These are phyloP conservation scores for Raphanus raphanistrum DNA, from an alignment of 345 rosid genomes.

Conservation along the genomic window DNA sequence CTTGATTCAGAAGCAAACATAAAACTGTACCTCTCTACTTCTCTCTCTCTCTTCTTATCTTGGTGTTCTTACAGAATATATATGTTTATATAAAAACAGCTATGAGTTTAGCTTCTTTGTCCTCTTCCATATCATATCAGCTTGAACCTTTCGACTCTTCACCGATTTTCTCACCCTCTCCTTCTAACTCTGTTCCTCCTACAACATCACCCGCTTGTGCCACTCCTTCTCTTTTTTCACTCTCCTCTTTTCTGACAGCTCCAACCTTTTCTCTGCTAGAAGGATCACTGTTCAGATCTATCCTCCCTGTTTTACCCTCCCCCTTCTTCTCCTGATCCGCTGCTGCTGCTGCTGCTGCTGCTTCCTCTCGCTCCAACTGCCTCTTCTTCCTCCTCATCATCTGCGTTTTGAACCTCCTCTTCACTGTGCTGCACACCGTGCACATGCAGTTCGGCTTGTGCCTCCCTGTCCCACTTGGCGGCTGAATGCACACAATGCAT, in stretches of 20 bases:
- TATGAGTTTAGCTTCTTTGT: constrained; percentile 4
- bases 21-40: constrained; percentile 26
- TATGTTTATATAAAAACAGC: not conserved
- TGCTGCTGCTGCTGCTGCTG: constrained; percentile 37
- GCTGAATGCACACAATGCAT: constrained; percentile 98
- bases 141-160: constrained; percentile 27
- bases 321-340: constrained; percentile 31
- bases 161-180: constrained; percentile 4
- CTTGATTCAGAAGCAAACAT: constrained; percentile 20
- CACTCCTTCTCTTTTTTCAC: constrained; percentile 18
- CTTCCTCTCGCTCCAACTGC: constrained; percentile 62
- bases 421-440: constrained; percentile 91
- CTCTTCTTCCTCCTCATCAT: constrained; percentile 88
- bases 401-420: constrained; percentile 85
- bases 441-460: constrained; percentile 78
- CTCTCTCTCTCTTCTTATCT: not conserved
- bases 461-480: constrained; percentile 95
- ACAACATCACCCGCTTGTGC: constrained; percentile 15
- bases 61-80: not conserved
- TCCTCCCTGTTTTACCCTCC: constrained; percentile 34
- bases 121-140: constrained; percentile 13
- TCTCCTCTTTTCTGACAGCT: constrained; percentile 14
- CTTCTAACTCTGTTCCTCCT: constrained; percentile 24
- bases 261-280: constrained; percentile 26
- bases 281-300: constrained; percentile 43